These are phyloP conservation scores for Aeschynomene evenia DNA, from an alignment of 306 rosid species.

Conservation along the genomic window DNA sequence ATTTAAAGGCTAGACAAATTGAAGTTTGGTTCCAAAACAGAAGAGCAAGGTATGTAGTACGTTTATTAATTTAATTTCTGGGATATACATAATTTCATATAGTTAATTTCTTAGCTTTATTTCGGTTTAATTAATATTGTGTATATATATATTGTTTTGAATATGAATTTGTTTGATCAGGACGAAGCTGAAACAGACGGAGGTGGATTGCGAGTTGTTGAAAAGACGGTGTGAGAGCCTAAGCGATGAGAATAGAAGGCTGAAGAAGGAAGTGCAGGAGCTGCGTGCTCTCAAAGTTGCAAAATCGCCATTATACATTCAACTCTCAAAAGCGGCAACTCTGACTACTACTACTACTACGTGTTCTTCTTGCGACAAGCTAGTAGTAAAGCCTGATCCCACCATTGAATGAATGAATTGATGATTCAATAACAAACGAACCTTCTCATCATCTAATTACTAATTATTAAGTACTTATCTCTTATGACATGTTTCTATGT, in stretches of 20 bases:
- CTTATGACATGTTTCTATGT: too few relatives aligned
- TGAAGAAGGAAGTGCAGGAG: constrained; percentile 75
- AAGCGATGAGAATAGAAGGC: constrained; percentile 59
- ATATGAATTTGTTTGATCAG: constrained; percentile 40
- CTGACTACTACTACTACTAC: constrained; percentile 13
- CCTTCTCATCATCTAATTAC: too few relatives aligned
- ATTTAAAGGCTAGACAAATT: constrained; percentile 76
- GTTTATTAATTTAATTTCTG: too few relatives aligned
- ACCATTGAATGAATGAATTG: constrained; percentile 18
- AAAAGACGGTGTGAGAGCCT: constrained; percentile 69
- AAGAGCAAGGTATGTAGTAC: constrained; percentile 87
- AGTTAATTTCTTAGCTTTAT: too few relatives aligned
- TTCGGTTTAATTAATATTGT: too few relatives aligned
- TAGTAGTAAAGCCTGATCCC: constrained; percentile 20
- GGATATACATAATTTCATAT: too few relatives aligned
- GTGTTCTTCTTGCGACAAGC: constrained; percentile 51
- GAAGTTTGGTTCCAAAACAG: constrained; percentile 98
- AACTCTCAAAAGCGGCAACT: constrained; percentile 40
- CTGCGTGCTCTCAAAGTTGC: constrained; percentile 45
- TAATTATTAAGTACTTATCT: too few relatives aligned
- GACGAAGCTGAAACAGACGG: constrained; percentile 86
- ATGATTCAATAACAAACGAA: too few relatives aligned
- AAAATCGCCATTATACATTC: constrained; percentile 38
- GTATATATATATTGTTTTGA: background rate
- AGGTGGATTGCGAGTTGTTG: constrained; percentile 68